Percentiles rank a stretch among this genome's conserved stretches.
Conservation (phyloP, 257 asterid species). For the Nicotiana attenuata region DNA sequence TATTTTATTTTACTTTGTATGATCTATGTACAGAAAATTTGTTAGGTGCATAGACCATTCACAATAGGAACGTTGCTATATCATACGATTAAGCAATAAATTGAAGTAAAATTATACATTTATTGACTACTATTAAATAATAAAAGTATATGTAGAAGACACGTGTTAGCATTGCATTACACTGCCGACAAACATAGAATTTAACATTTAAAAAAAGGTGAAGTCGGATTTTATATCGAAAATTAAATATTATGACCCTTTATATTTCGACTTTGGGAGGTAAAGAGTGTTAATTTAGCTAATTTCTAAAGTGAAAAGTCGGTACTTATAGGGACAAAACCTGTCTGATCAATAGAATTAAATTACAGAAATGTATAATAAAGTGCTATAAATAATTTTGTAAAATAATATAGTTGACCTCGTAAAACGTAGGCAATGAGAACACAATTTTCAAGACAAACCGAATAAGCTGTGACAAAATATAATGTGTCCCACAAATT, state of each 20-base stretch:
- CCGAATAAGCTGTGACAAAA: not conserved
- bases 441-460: not conserved
- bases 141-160: too few species aligned
- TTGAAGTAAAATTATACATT: too few species aligned
- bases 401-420: not conserved
- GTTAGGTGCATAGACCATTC: not conserved
- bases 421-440: not conserved
- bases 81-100: too few species aligned
- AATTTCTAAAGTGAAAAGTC: not conserved
- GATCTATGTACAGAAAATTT: not conserved
- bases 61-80: too few species aligned
- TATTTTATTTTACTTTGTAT: too few species aligned
- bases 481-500: not conserved
- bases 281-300: not conserved
- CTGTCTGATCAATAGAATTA: not conserved
- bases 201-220: too few species aligned
- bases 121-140: too few species aligned
- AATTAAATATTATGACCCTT: not conserved
- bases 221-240: not conserved
- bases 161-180: too few species aligned
- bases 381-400: not conserved
- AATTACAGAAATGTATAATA: not conserved
- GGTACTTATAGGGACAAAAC: not conserved
- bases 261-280: not conserved
- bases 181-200: too few species aligned